Conservation (phyloP, 345 rosid genomes). For the Chamaenerion angustifolium region DNA sequence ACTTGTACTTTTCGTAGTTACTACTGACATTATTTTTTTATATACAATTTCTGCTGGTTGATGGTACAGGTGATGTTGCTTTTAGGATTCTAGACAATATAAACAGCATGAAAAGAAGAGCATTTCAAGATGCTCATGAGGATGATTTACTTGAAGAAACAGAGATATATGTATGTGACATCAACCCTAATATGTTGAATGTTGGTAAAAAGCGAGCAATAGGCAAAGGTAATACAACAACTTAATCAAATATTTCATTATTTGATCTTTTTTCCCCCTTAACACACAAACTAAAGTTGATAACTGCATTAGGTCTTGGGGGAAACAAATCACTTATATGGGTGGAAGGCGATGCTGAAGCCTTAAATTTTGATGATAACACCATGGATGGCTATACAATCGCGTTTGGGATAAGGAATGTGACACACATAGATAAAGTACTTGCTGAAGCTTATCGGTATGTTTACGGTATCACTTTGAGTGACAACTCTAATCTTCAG, state of each 20-base stretch:
- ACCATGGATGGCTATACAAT: conserved; percentile 93
- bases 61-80: conserved; percentile 73
- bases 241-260: not conserved
- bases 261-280: too few species aligned
- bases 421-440: conserved; percentile 86
- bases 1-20: conserved; percentile 1
- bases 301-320: conserved; percentile 21
- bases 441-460: conserved; percentile 82
- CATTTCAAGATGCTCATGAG: conserved; percentile 34
- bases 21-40: conserved; percentile 1
- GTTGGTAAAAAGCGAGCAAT: conserved; percentile 74
- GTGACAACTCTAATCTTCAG: too few species aligned
- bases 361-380: conserved; percentile 52
- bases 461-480: too few species aligned
- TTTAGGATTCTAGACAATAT: conserved; percentile 64
- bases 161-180: conserved; percentile 73
- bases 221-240: conserved; percentile 45
- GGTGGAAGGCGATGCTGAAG: conserved; percentile 94
- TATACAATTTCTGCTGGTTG: too few species aligned
- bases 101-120: conserved; percentile 43
- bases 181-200: conserved; percentile 79
- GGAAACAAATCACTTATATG: conserved; percentile 58
- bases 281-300: not conserved
- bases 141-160: conserved; percentile 65
- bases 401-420: conserved; percentile 98